phyloP scores from a whole-genome alignment of 2,329 filamentous ascomycete genomes.

The Aspergillus quadricinctus region DNA sequence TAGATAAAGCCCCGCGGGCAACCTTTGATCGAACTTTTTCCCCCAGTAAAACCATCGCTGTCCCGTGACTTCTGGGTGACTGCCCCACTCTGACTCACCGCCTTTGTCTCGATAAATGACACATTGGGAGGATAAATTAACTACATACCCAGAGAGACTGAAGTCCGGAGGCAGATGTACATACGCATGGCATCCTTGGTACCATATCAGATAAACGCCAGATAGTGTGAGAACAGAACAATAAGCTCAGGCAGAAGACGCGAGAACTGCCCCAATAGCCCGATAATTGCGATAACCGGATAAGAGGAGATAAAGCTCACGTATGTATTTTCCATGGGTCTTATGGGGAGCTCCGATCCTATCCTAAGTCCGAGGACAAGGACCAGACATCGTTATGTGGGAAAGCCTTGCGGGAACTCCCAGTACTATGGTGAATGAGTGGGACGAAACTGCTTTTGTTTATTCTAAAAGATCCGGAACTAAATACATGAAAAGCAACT shows the following conservation, averaged over 20 bases:
- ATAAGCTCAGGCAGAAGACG: neutral
- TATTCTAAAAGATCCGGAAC: neutral
- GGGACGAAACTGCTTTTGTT: neutral
- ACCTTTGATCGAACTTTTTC: conserved; percentile 8
- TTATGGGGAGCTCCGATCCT: neutral
- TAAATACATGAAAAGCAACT: conserved; percentile 10
- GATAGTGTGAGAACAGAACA: neutral
- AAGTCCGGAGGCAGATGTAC: neutral
- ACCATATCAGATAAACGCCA: neutral
- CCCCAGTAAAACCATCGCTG: conserved; percentile 12
- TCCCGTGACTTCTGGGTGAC: conserved; percentile 7
- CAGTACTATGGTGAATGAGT: neutral
- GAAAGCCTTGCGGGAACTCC: neutral
- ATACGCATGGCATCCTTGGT: neutral
- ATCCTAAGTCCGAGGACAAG: neutral
- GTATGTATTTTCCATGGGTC: neutral
- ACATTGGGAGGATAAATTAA: neutral
- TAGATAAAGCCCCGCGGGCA: conserved; percentile 7
- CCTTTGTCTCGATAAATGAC: conserved; percentile 3
- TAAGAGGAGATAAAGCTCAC: neutral
- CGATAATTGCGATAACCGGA: neutral
- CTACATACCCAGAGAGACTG: neutral
- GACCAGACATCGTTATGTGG: neutral
- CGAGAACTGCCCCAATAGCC: neutral
- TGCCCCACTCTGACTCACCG: conserved; percentile 8